Evolutionary conservation across 73 alveolate species (phyloP), one percentile per base, ranked within the genome.

Genomic region (Uronychia binucleata): DNA sequence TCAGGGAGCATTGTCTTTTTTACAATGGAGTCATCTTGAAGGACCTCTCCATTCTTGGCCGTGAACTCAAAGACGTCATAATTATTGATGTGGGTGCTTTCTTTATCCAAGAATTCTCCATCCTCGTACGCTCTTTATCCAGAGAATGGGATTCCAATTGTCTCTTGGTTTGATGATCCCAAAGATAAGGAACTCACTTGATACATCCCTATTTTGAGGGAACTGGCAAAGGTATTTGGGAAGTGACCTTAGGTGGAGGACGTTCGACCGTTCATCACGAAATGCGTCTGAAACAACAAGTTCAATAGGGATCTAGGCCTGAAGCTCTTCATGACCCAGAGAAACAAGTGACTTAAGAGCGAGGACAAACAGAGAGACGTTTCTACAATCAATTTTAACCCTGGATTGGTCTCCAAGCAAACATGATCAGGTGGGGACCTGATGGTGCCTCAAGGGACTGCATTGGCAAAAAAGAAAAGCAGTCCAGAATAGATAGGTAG

Each of bases 91-190:
- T 86, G 80, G 1, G 28, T 28, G n/a, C 31, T 8, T 19, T 57
- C 27, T 57, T 30, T 35, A 26, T n/a, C n/a, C n/a, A n/a, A n/a
- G 33, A 82, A 82, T 58, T 88, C 94, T 0, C 96, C 96, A 0
- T 28, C 28, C 59, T 82, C 94, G 0, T 91, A 88, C 81, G 33
- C 81, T 31, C 77, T 91, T 31, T 87, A 91, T 30, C 94, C 94
- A 34, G 91, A 91, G 46, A 91, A 91, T 76, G 96, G 93, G 1
- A 78, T 91, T 88, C 96, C 96, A 26, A 91, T 91, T 19, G 58
- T 84, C n/a, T 79, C 89, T 80, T 85, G 97, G 95, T 88, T 83
- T 75, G 97, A 89, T 57, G 93, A 84, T 75, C 67, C 81, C 33
- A 34, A 26, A 1, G 95, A 92, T 76, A 82, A 81, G 34, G 90